phyloP scores from a whole-genome alignment of 495 filamentous ascomycete genomes.

The Immersiella caudata region DNA sequence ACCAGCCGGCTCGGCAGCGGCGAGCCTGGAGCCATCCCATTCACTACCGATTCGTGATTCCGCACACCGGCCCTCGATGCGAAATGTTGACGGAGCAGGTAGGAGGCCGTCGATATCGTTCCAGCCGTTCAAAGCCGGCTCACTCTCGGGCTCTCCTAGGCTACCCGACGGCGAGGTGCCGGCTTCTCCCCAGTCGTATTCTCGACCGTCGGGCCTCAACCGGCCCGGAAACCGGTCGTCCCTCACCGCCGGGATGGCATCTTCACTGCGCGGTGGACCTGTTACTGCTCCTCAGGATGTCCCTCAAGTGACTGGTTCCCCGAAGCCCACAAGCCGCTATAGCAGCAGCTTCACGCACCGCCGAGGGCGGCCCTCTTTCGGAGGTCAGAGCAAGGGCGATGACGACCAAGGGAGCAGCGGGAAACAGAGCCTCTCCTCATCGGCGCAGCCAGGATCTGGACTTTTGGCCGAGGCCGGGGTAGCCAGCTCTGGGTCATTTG shows the following conservation, averaged over 20 bases:
- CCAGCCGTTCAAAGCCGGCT: conserved; percentile 91
- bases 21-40: conserved; percentile 48
- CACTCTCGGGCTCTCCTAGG: conserved; percentile 84
- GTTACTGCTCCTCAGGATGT: conserved; percentile 60
- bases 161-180: conserved; percentile 44
- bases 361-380: conserved; percentile 72
- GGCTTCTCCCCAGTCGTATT: conserved; percentile 64
- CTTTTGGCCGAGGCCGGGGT: conserved; percentile 71
- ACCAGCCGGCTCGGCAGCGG: conserved; percentile 63
- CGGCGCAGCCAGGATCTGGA: conserved; percentile 84
- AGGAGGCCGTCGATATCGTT: conserved; percentile 86
- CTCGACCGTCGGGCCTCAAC: conserved; percentile 52
- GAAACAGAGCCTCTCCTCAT: conserved; percentile 81
- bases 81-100: conserved; percentile 42
- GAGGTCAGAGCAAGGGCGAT: conserved; percentile 69
- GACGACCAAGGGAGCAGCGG: conserved; percentile 88
- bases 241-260: conserved; percentile 65
- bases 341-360: conserved; percentile 68
- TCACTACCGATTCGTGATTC: conserved; percentile 48
- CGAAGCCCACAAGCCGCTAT: conserved; percentile 75
- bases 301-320: conserved; percentile 25
- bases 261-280: conserved; percentile 59
- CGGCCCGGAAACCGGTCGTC: conserved; percentile 71
- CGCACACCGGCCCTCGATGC: conserved; percentile 46
- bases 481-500: conserved; percentile 76